Conservation (phyloP, 1,284 basidiomycete genomes). For the Ganoderma lingzhi region DNA sequence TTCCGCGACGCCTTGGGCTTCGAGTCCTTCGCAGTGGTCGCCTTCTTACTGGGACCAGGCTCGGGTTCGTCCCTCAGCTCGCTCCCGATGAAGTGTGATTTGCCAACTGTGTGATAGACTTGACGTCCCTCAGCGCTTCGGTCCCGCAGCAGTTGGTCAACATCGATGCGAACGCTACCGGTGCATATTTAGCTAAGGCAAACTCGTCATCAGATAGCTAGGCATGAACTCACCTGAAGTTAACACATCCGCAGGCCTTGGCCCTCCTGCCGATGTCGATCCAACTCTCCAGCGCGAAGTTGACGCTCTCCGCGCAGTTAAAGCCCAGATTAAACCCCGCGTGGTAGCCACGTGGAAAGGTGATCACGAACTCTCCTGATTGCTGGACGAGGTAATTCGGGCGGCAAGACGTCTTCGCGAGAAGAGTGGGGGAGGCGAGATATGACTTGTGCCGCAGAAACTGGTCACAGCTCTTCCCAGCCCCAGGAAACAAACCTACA, state of each 20-base stretch:
- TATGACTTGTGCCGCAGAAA: conserved; percentile 98
- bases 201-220: not conserved
- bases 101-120: conserved; percentile 25
- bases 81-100: conserved; percentile 15
- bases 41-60: not conserved
- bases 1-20: conserved; percentile 42
- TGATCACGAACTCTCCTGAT: conserved; percentile 94
- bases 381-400: conserved; percentile 93
- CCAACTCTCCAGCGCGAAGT: conserved; percentile 97
- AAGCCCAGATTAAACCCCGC: conserved; percentile 97
- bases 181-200: not conserved
- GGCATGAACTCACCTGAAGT: conserved; percentile 69
- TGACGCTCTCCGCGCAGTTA: conserved; percentile 98
- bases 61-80: conserved; percentile 14
- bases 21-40: conserved; percentile 14
- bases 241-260: conserved; percentile 84
- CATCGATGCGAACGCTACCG: conserved; percentile 87
- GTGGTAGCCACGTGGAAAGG: conserved; percentile 94
- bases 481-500: conserved; percentile 87
- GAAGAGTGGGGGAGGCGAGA: conserved; percentile 87
- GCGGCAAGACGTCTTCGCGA: conserved; percentile 83
- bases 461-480: conserved; percentile 86
- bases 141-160: conserved; percentile 81
- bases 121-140: conserved; percentile 55
- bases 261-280: conserved; percentile 87